These are phyloP conservation scores for Brassica hybrid DNA, from an alignment of 441 rosid species.

Conservation along the genomic window DNA sequence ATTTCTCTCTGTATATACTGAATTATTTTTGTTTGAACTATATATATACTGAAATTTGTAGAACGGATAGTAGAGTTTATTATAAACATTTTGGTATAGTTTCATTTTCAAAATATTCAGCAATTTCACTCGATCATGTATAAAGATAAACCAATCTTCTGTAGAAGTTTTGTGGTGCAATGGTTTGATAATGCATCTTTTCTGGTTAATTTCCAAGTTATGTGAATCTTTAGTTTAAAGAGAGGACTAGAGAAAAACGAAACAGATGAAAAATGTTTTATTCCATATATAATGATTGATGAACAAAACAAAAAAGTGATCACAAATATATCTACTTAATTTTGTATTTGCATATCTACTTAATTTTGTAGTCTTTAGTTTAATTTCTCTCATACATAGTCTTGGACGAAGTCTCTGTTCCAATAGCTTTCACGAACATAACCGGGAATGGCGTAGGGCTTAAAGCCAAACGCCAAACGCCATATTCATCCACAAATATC, in stretches of 20 bases:
- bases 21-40: too few relatives aligned
- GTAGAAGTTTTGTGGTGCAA: not conserved
- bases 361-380: not conserved
- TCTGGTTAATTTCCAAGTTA: not conserved
- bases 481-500: slow-evolving; percentile 35
- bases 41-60: not conserved
- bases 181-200: not conserved
- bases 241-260: not conserved
- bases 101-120: not conserved
- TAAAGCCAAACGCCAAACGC: slow-evolving; percentile 48
- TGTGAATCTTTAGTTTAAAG: not conserved
- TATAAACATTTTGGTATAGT: not conserved
- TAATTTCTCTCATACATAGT: not conserved
- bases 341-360: not conserved
- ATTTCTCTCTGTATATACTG: not conserved
- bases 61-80: not conserved
- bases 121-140: not conserved
- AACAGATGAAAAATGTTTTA: not conserved
- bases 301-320: not conserved
- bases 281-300: not conserved
- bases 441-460: slow-evolving; percentile 9
- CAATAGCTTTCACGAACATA: not conserved
- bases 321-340: too few relatives aligned
- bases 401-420: not conserved
- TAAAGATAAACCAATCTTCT: not conserved